A percentile compares a stretch with the other conserved stretches of the same genome.
Conservation (phyloP, 805 yeast species). For the Metschnikowia colocasiae region DNA sequence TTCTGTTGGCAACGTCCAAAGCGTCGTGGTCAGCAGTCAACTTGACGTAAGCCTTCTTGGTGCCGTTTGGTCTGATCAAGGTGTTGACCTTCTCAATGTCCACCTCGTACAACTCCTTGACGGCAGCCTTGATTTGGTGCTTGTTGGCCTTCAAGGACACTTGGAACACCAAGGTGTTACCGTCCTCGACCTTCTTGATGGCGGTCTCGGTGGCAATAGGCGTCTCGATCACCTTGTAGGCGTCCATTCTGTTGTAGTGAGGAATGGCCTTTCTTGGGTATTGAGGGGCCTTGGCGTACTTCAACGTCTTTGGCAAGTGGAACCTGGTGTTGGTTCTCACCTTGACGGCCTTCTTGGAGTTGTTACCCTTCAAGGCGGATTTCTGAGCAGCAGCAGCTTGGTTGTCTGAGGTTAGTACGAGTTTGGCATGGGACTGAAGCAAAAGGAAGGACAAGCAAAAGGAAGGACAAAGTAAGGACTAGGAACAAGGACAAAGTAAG, state of each 20-base stretch:
- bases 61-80: constrained; percentile 97
- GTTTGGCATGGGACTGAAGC: no score
- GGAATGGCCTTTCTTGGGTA: constrained; percentile 95
- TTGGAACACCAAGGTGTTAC: constrained; percentile 98
- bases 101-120: constrained; percentile 96
- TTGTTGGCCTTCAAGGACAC: constrained; percentile 97
- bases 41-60: constrained; percentile 99
- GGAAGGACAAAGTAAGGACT: no score
- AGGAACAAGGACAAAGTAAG: no score
- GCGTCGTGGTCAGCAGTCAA: constrained; percentile 99
- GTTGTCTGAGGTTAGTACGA: constrained; percentile 36
- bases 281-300: constrained; percentile 90
- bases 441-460: no score
- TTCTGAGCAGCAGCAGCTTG: constrained; percentile 98
- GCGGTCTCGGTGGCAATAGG: constrained; percentile 99
- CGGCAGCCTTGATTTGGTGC: constrained; percentile 96
- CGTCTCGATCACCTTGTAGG: constrained; percentile 87
- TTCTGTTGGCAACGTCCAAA: constrained; percentile 99
- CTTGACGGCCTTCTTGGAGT: constrained; percentile 84
- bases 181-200: constrained; percentile 98
- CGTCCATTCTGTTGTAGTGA: constrained; percentile 95
- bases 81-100: constrained; percentile 94
- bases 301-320: constrained; percentile 96
- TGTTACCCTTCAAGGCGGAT: constrained; percentile 97
- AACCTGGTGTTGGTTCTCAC: constrained; percentile 93